phyloP scores from a whole-genome alignment of 2,329 filamentous ascomycete species.

The Coniochaeta prunicola region DNA sequence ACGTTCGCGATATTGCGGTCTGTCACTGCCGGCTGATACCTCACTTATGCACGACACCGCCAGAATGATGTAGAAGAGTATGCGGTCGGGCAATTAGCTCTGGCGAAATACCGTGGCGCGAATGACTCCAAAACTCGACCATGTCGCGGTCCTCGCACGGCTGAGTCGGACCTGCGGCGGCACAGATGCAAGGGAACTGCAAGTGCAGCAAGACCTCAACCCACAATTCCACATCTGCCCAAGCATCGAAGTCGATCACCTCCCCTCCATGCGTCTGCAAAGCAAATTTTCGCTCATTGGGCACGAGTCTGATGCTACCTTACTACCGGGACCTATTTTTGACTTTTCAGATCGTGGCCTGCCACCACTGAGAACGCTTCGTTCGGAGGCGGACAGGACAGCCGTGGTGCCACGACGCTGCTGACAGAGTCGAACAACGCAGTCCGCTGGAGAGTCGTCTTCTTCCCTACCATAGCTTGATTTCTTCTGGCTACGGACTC shows the following conservation, averaged over 20 bases:
- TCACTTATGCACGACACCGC: neutral
- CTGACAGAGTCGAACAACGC: neutral
- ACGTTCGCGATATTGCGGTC: neutral
- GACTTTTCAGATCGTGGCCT: neutral
- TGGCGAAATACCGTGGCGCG: neutral
- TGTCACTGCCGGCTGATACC: neutral
- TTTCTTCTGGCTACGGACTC: neutral
- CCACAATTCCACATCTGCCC: neutral
- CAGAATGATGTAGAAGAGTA: neutral
- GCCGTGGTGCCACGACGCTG: neutral
- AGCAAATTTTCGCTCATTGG: constrained; percentile 23
- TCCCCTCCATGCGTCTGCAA: constrained; percentile 16
- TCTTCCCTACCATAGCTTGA: neutral
- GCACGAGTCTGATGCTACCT: constrained; percentile 15
- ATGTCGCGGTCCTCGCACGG: neutral
- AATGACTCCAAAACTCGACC: neutral
- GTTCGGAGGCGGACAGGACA: constrained; percentile 11
- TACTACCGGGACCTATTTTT: constrained; percentile 11
- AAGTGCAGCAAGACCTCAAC: neutral
- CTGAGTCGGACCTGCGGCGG: neutral
- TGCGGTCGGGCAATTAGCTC: neutral
- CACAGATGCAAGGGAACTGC: constrained; percentile 1
- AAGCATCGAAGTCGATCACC: constrained; percentile 9
- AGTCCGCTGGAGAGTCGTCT: neutral
- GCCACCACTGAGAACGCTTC: constrained; percentile 6